Evolutionary conservation across 768 basidiomycete genomes (phyloP).

Genomic region (Boletus huronensis): DNA sequence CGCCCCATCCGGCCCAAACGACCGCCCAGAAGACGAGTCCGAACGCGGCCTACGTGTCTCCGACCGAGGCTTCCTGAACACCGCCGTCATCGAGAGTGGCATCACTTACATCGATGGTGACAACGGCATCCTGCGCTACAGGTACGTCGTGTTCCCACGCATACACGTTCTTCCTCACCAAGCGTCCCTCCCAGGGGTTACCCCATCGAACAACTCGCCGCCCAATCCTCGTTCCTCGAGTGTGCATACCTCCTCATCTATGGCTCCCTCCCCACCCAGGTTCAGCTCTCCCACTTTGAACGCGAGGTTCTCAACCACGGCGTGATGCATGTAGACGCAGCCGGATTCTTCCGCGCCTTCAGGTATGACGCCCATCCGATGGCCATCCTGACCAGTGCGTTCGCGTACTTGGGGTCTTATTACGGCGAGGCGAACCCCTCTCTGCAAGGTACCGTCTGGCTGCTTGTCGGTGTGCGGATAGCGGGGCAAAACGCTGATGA

Average conservation of each 20-base stretch:
- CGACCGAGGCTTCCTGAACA: slow-evolving; percentile 81
- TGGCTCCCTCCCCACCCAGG: slow-evolving; percentile 66
- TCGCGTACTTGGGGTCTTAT: slow-evolving; percentile 85
- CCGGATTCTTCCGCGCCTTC: slow-evolving; percentile 67
- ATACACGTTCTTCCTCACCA: not conserved
- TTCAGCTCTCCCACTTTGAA: slow-evolving; percentile 63
- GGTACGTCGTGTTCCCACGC: slow-evolving; percentile 37
- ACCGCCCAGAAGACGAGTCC: slow-evolving; percentile 79
- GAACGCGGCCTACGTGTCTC: slow-evolving; percentile 75
- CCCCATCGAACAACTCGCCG: slow-evolving; percentile 88
- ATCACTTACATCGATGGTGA: slow-evolving; percentile 94
- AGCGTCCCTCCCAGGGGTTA: slow-evolving; percentile 57
- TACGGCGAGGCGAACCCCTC: slow-evolving; percentile 89
- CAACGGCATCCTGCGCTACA: slow-evolving; percentile 76
- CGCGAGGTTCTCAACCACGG: slow-evolving; percentile 78
- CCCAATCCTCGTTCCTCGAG: slow-evolving; percentile 77
- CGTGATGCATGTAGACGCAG: slow-evolving; percentile 62
- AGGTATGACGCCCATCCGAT: slow-evolving; percentile 92
- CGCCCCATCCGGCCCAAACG: slow-evolving; percentile 52
- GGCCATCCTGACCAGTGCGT: slow-evolving; percentile 84
- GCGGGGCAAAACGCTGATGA: slow-evolving; percentile 1
- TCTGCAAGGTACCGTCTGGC: slow-evolving; percentile 53
- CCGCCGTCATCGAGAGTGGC: slow-evolving; percentile 71
- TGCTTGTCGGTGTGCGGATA: not conserved
- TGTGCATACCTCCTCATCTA: slow-evolving; percentile 86